phyloP scores from a whole-genome alignment of 495 filamentous ascomycete species.

The Penicillium goetzii region DNA sequence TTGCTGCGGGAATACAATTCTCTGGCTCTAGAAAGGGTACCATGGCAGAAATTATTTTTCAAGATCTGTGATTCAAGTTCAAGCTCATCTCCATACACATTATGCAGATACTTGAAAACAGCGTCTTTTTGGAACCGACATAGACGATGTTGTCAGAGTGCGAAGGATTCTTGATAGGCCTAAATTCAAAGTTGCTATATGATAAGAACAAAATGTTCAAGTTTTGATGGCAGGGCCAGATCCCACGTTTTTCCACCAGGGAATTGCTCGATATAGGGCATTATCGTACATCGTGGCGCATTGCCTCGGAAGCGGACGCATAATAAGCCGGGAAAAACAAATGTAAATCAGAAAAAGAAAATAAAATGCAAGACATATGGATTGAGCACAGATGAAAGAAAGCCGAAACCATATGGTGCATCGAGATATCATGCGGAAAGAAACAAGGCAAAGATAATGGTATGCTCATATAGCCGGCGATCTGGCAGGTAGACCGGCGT shows the following conservation, averaged over 20 bases:
- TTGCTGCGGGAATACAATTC: not conserved
- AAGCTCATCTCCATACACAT: not conserved
- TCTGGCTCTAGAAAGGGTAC: not conserved
- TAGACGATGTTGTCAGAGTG: too few relatives aligned
- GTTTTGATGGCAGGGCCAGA: not conserved
- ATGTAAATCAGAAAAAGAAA: not conserved
- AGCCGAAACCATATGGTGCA: not conserved
- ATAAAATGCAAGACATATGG: not conserved
- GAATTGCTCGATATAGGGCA: slow-evolving; percentile 17
- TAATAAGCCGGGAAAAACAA: not conserved
- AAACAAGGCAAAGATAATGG: not conserved
- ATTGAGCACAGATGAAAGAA: not conserved
- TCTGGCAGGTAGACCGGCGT: not conserved
- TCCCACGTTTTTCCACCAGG: not conserved
- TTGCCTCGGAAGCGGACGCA: slow-evolving; percentile 1
- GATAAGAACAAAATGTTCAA: not conserved
- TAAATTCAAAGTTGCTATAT: not conserved
- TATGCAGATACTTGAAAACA: too few relatives aligned
- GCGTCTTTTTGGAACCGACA: too few relatives aligned
- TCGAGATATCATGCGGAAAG: not conserved
- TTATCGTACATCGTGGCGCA: slow-evolving; percentile 21
- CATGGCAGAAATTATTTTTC: not conserved
- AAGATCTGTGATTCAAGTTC: not conserved
- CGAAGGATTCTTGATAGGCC: not conserved
- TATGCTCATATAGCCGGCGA: not conserved